Base-by-base conservation (phyloP, 495 filamentous ascomycete genomes). In the Endocarpon pusillum region DNA sequence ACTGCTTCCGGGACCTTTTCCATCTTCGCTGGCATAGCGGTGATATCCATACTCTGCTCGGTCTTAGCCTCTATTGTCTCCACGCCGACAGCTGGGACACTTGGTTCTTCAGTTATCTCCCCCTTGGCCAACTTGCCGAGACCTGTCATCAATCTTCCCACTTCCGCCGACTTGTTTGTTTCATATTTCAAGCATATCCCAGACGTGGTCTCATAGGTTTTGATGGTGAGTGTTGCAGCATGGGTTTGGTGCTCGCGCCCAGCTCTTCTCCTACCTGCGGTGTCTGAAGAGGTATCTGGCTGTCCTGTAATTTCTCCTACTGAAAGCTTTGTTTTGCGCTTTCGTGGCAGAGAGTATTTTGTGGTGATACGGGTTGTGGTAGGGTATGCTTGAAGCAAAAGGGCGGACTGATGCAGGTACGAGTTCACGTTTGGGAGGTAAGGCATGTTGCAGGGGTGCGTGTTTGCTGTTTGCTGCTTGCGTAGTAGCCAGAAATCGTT, bases 111-210 rank as follows among this genome's bases (percentile, higher is more conserved):
- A 17, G 29, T 46, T 25, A 48, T 41, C 30, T 26, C 48, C 2
- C 61, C 61, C 0, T 62, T 57, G 4, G 72, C 77, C 46, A 87
- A 49, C 37, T 66, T 62, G 1, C 80, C 81, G 40, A 96, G 46
- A 25, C 70, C 71, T 21, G 72, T 71, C 26, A 96, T 67, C 50
- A 96, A 52, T 21, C 89, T 60, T 2, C 74, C 71, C 3, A 97
- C 87, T 53, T 94, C 86, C 12, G 81, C 81, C n/a, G 75, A 76
- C 47, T 91, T 92, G 52, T 78, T 73, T 12, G 89, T 93, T 48
- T 69, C 67, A 59, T 94, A 97, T 55, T 94, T 92, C 21, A 97
- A 69, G 35, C 76, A 74, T 31, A 72, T 69, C 42, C 89, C 89
- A 9, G 77, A 75, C 19, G 54, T 54, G 0, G 89, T 81, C 54